phyloP scores from a whole-genome alignment of 1,284 basidiomycete species.

The Cutaneotrichosporon sp. region DNA sequence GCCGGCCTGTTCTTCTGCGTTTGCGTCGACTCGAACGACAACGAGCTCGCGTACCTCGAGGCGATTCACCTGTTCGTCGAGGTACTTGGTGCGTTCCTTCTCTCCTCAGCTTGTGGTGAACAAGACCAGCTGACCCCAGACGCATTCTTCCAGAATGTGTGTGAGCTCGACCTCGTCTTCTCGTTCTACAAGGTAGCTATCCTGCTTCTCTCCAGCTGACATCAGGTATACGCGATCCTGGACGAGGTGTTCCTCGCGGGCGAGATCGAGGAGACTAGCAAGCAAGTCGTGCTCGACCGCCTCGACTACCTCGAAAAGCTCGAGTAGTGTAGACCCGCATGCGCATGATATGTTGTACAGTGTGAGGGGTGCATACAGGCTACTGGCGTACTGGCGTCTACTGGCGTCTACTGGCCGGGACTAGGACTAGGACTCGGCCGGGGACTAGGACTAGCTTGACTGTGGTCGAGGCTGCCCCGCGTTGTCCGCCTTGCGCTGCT shows the following conservation, averaged over 20 bases:
- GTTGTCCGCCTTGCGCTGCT: constrained; percentile 11
- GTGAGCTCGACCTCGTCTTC: constrained; percentile 94
- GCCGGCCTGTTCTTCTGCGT: constrained; percentile 97
- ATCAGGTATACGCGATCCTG: constrained; percentile 88
- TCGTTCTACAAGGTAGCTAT: constrained; percentile 89
- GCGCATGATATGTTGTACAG: background rate
- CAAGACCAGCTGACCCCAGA: constrained; percentile 58
- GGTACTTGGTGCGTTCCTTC: constrained; percentile 71
- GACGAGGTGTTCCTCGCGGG: constrained; percentile 99
- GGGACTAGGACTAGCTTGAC: background rate
- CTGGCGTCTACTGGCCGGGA: too few relatives aligned
- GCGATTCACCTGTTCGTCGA: constrained; percentile 98
- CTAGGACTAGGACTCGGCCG: background rate
- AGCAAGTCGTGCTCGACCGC: constrained; percentile 85
- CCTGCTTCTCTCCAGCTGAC: constrained; percentile 2
- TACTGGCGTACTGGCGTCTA: too few relatives aligned
- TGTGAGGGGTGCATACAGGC: background rate
- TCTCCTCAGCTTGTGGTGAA: background rate
- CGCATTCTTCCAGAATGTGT: constrained; percentile 97
- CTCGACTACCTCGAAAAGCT: constrained; percentile 88
- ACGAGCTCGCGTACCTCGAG: constrained; percentile 94
- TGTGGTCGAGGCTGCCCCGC: background rate
- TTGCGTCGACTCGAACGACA: constrained; percentile 96
- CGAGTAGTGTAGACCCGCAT: constrained; percentile 40
- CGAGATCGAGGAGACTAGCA: constrained; percentile 96